Evolutionary conservation across 345 rosid species (phyloP).

Genomic region (Populus davidiana): DNA sequence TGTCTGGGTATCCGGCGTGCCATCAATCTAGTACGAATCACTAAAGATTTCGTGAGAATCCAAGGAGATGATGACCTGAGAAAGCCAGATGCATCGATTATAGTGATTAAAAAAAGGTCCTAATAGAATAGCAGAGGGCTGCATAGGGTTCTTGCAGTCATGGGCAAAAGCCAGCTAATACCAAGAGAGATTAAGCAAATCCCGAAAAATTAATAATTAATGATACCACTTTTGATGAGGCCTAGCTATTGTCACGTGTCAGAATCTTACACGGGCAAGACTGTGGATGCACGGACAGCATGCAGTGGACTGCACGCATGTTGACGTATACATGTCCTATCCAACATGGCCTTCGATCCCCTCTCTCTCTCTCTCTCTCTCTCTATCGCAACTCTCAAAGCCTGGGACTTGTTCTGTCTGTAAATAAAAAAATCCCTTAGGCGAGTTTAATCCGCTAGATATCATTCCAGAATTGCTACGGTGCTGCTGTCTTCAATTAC

Average conservation of each 20-base stretch:
- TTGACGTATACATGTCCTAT: conserved; percentile 17
- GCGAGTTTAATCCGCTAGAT: no score
- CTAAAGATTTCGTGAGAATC: background rate
- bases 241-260: background rate
- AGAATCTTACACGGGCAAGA: conserved; percentile 5
- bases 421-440: background rate
- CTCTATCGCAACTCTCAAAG: background rate
- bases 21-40: no score
- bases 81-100: background rate
- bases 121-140: background rate
- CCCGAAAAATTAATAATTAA: background rate
- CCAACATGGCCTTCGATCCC: background rate
- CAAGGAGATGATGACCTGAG: background rate
- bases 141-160: background rate
- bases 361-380: background rate
- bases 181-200: background rate
- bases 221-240: background rate
- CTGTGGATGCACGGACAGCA: conserved; percentile 6
- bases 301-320: conserved; percentile 23
- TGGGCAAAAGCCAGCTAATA: background rate
- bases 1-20: no score
- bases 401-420: background rate
- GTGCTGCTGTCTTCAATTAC: no score
- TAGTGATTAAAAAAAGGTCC: background rate
- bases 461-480: no score